Base-by-base conservation (phyloP, 2,329 filamentous ascomycete genomes). In the Colletotrichum eremochloae region DNA sequence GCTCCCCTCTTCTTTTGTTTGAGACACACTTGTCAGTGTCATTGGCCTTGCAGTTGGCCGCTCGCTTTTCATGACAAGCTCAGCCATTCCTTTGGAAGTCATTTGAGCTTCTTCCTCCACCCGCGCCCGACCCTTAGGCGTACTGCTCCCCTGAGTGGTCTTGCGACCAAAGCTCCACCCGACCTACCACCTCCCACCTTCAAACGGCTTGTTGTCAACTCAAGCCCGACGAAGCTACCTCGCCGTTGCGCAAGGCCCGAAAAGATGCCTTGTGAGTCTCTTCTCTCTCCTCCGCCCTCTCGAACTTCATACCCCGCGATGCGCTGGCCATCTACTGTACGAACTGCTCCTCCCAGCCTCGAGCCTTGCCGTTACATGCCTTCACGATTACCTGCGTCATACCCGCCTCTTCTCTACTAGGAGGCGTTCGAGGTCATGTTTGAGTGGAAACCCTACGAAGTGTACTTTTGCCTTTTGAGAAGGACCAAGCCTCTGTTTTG, bases 181-280 rank as follows among this genome's bases (percentile, higher is more conserved):
- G 42, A 53, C 46, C 46, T 33, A 52, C 61, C 56, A 52, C 61
- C 56, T 62, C 55, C 63, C 67, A 60, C 63, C 60, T 58, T 46
- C 55, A 63, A 74, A 68, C 69, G 33, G 48, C 62, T 63, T 63
- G 63, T 53, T 72, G 58, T 67, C 55, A 71, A 70, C 63, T 68
- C 67, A 67, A 74, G 63, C 63, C 68, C 52, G 66, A 73, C 67
- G 56, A 58, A 74, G 66, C 69, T 71, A 50, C 66, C 38, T 52
- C 64, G 56, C 62, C 40, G 55, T 72, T 52, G 72, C 74, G 68
- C 74, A 72, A 74, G 68, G 65, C 72, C 68, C 66, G 61, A 74
- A 72, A 75, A 75, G 62, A 76, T 76, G 75, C 74, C 75, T 68
- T 74, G 75, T 76, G 72, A 75, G 76, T 77, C 50, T 48, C 56